These are phyloP conservation scores for Tulasnella sp. DNA, from an alignment of 768 basidiomycete genomes.

Conservation along the genomic window DNA sequence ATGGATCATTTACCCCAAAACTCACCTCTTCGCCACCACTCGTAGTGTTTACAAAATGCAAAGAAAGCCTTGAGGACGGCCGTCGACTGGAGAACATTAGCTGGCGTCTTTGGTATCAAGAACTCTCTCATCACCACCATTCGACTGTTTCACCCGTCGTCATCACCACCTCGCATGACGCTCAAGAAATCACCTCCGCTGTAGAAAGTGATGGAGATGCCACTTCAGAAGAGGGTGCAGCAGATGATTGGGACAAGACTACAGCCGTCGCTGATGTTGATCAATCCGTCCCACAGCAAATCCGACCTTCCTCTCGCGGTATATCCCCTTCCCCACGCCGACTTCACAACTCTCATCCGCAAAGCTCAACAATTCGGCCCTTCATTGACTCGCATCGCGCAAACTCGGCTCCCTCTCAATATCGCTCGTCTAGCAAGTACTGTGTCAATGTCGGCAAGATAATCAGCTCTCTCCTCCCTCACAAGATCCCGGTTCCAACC, in stretches of 20 bases:
- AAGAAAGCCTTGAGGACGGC: conserved; percentile 67
- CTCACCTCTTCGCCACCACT: conserved; percentile 4
- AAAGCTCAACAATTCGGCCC: conserved; percentile 2
- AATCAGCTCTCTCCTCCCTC: conserved; percentile 49
- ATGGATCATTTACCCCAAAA: conserved; percentile 13
- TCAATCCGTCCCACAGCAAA: too few relatives aligned
- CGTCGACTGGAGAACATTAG: conserved; percentile 72
- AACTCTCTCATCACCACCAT: conserved; percentile 29
- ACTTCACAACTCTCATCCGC: conserved; percentile 5
- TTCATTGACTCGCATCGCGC: not conserved
- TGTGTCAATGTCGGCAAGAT: conserved; percentile 29
- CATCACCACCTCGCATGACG: conserved; percentile 25
- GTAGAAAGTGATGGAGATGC: conserved; percentile 18
- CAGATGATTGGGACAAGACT: conserved; percentile 10
- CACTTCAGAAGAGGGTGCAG: conserved; percentile 19
- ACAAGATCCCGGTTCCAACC: conserved; percentile 24
- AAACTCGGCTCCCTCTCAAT: conserved; percentile 5
- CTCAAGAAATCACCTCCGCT: conserved; percentile 9
- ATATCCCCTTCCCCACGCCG: not conserved
- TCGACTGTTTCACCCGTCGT: conserved; percentile 20
- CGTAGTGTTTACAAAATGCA: conserved; percentile 74
- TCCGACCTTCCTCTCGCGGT: too few relatives aligned
- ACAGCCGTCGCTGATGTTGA: conserved; percentile 2
- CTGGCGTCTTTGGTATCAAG: conserved; percentile 73
- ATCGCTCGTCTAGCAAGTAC: too few relatives aligned